These are phyloP conservation scores for Pseudonectria foliicola DNA, from an alignment of 2,329 filamentous ascomycete species.

Conservation along the genomic window DNA sequence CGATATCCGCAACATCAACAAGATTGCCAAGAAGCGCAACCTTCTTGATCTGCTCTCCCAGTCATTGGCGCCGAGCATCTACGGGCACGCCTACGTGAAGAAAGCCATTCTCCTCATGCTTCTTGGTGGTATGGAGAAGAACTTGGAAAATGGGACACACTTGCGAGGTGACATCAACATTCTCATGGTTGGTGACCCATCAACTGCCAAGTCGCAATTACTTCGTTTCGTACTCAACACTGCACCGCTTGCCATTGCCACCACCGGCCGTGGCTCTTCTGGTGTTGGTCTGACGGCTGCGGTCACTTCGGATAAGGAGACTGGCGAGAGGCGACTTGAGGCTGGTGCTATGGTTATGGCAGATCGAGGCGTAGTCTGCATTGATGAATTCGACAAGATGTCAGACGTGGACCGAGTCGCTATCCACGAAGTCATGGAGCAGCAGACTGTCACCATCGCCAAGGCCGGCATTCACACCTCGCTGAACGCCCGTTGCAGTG, in stretches of 20 bases:
- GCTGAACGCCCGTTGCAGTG: slow-evolving; percentile 91
- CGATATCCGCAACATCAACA: slow-evolving; percentile 98
- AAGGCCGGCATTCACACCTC: slow-evolving; percentile 98
- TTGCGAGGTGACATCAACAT: slow-evolving; percentile 98
- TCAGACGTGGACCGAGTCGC: slow-evolving; percentile 95
- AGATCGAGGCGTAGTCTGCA: slow-evolving; percentile 95
- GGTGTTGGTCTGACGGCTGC: slow-evolving; percentile 96
- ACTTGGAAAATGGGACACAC: slow-evolving; percentile 95
- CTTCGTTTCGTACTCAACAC: slow-evolving; percentile 96
- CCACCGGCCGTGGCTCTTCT: slow-evolving; percentile 91
- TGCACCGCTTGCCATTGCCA: slow-evolving; percentile 91
- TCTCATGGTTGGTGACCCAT: slow-evolving; percentile 97
- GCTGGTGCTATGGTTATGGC: slow-evolving; percentile 98
- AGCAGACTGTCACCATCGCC: slow-evolving; percentile 97
- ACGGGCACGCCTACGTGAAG: slow-evolving; percentile 95
- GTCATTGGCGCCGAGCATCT: slow-evolving; percentile 92
- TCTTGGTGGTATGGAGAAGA: slow-evolving; percentile 95
- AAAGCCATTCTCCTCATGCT: slow-evolving; percentile 95
- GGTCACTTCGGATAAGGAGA: slow-evolving; percentile 95
- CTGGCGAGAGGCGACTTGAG: slow-evolving; percentile 87
- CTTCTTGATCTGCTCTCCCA: slow-evolving; percentile 90
- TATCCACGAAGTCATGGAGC: slow-evolving; percentile 99
- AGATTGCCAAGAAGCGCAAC: slow-evolving; percentile 88
- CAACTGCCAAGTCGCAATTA: slow-evolving; percentile 96
- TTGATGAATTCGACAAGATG: slow-evolving; percentile 99